Evolutionary conservation across 2,329 filamentous ascomycete genomes (phyloP).

Genomic region (Claviceps citrina): DNA sequence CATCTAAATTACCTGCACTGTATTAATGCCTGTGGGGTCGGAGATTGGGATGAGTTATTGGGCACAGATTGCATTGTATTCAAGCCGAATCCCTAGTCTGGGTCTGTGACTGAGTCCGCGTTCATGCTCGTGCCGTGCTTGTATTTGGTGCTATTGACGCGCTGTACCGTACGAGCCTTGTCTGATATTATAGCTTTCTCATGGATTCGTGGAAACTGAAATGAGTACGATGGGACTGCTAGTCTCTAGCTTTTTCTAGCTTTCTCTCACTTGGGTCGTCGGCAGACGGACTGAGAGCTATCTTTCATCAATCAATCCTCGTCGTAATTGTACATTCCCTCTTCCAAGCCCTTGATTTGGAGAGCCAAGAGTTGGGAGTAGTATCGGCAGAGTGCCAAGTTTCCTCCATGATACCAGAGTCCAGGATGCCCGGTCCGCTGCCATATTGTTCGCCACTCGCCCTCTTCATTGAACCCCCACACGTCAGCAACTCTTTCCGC

Average conservation of each 20-base stretch:
- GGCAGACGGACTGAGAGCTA: too few relatives aligned
- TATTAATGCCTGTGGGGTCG: too few relatives aligned
- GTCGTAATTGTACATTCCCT: conserved; percentile 19
- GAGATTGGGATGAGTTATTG: background rate
- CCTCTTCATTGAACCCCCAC: conserved; percentile 45
- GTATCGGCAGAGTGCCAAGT: conserved; percentile 45
- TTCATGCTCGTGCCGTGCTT: background rate
- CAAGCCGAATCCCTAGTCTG: too few relatives aligned
- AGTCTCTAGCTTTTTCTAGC: too few relatives aligned
- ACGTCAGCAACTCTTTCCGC: conserved; percentile 42
- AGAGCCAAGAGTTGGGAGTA: conserved; percentile 40
- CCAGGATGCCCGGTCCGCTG: conserved; percentile 44
- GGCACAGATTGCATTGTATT: background rate
- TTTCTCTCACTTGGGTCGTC: too few relatives aligned
- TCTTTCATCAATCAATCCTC: too few relatives aligned
- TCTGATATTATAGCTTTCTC: too few relatives aligned
- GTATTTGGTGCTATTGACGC: background rate
- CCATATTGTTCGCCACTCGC: conserved; percentile 43
- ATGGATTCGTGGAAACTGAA: too few relatives aligned
- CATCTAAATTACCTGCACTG: background rate
- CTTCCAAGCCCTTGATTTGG: conserved; percentile 33
- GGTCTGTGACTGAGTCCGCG: too few relatives aligned
- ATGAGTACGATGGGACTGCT: too few relatives aligned
- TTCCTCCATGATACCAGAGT: conserved; percentile 53
- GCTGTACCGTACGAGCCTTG: too few relatives aligned